Evolutionary conservation across 2,329 filamentous ascomycete species (phyloP).

Genomic region (Nothophaeocryptopus gaeumannii): DNA sequence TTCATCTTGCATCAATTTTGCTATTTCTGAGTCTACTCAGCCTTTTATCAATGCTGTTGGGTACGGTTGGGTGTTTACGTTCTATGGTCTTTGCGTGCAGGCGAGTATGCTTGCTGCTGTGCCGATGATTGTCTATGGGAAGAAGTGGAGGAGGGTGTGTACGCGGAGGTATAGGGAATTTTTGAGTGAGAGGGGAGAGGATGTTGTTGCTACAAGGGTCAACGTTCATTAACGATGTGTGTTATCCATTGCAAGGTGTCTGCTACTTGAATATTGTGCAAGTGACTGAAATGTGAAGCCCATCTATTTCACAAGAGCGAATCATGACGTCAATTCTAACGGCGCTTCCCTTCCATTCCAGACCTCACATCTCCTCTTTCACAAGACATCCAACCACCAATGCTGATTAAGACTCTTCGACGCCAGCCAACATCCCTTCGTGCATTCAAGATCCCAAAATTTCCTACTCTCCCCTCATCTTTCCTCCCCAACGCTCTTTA

Average conservation of each 20-base stretch:
- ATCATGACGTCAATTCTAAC: too few species aligned
- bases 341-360: too few species aligned
- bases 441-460: neutral
- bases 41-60: constrained; percentile 1
- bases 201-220: neutral
- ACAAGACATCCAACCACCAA: too few species aligned
- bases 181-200: neutral
- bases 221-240: neutral
- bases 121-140: neutral
- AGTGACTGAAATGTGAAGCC: too few species aligned
- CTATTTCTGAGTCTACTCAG: neutral
- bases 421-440: neutral
- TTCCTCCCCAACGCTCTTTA: neutral
- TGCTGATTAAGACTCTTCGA: too few species aligned
- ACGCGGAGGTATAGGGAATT: neutral
- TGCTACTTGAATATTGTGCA: too few species aligned
- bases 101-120: neutral
- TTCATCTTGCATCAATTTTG: constrained; percentile 1
- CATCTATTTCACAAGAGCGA: too few species aligned
- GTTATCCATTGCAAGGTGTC: neutral
- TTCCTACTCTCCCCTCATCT: neutral
- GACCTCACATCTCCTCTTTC: too few species aligned
- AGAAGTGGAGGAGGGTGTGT: neutral
- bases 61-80: neutral
- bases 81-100: constrained; percentile 1